Base-by-base conservation (phyloP, 2,329 filamentous ascomycete genomes). In the Gyromitra esculenta region DNA sequence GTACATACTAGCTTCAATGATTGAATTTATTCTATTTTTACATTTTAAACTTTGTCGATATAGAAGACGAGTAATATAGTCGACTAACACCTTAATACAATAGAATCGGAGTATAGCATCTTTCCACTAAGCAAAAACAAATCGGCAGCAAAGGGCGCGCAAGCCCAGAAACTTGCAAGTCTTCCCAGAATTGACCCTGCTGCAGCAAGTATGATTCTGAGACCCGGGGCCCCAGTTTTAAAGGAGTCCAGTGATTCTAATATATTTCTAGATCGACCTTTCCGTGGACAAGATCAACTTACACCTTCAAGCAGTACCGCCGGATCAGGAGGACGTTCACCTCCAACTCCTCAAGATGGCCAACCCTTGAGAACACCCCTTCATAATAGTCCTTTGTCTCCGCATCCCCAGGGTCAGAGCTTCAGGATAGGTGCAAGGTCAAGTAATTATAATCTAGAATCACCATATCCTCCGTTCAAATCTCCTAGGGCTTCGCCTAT, bases 271-370 rank as follows among this genome's bases (percentile, higher is more conserved):
- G 88, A 90, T 80, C 85, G 85, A 74, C 84, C 86, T 31, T 90
- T 86, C 80, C 81, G 86, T 76, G 87, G 85, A 50, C 86, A 87
- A 65, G 88, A 87, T 67, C 87, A 91, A 82, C 84, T 91, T 73
- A 92, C 90, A 9, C 90, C 90, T 64, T 85, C 88, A 64, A 92
- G 89, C 83, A 87, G 86, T 72, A 87, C 87, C 25, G 88, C 87
- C 79, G 87, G 87, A 65, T 90, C 89, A 52, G 87, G 86, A 78
- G 88, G 87, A 73, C 85, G 87, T 35, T 92, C 91, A n/a, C 91
- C 91, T 6, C 85, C 87, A 70, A 89, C 88, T 13, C 86, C 88
- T 35, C 85, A 84, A 73, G 86, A 86, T 82, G 80, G 85, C 81
- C 75, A 79, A 18, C 77, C 71, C 50, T 56, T 79, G 18, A 63